Evolutionary conservation across 2,329 filamentous ascomycete species (phyloP).

Genomic region (Epicoccum sorghinum): DNA sequence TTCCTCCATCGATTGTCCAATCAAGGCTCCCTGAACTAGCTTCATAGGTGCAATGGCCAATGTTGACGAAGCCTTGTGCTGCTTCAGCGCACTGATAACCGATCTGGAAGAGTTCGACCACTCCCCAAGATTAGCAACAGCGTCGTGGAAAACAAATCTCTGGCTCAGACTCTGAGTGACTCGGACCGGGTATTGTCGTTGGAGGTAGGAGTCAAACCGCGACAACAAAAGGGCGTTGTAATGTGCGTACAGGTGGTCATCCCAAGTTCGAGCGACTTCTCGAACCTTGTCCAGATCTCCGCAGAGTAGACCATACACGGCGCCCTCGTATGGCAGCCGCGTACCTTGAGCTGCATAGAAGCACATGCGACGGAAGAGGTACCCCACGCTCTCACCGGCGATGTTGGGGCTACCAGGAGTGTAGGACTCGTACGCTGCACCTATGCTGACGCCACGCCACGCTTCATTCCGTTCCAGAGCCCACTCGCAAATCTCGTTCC

Average conservation of each 20-base stretch:
- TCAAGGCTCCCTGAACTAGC: conserved; percentile 75
- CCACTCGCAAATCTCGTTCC: conserved; percentile 80
- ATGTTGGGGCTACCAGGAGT: conserved; percentile 50
- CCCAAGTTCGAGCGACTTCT: conserved; percentile 77
- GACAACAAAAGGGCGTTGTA: conserved; percentile 85
- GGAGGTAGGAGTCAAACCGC: conserved; percentile 76
- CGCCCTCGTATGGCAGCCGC: conserved; percentile 79
- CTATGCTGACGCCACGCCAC: conserved; percentile 86
- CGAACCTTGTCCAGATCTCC: conserved; percentile 82
- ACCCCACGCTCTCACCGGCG: conserved; percentile 48
- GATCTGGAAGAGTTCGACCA: conserved; percentile 57
- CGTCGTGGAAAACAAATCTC: conserved; percentile 68
- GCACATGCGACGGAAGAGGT: conserved; percentile 78
- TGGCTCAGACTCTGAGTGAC: conserved; percentile 61
- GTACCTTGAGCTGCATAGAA: conserved; percentile 73
- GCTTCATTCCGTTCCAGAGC: conserved; percentile 83
- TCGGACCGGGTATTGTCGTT: conserved; percentile 58
- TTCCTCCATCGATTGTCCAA: conserved; percentile 63
- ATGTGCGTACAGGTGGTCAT: conserved; percentile 84
- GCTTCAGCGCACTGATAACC: conserved; percentile 66
- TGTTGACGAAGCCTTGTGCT: conserved; percentile 59
- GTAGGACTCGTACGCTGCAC: conserved; percentile 64
- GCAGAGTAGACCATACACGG: conserved; percentile 88
- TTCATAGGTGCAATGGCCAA: conserved; percentile 73
- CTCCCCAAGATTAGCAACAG: conserved; percentile 67